Conservation (phyloP, 805 yeast genomes). For the Metschnikowia similis region DNA sequence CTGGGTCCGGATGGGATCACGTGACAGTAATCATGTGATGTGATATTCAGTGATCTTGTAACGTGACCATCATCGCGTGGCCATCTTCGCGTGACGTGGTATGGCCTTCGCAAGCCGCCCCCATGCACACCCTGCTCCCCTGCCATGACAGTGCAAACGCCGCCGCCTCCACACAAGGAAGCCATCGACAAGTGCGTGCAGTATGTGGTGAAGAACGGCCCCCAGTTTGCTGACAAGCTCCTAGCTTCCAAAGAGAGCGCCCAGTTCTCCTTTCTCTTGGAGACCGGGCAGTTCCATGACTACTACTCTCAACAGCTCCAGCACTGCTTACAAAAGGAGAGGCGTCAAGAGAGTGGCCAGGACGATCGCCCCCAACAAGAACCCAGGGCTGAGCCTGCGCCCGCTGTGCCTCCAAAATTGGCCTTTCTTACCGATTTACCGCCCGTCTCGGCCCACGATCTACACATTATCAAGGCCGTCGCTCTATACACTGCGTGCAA, state of each 20-base stretch:
- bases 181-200: slow-evolving; percentile 68
- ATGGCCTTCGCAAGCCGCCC: neutral
- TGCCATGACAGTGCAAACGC: slow-evolving; percentile 3
- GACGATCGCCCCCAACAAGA: too few relatives aligned
- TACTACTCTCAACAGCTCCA: slow-evolving; percentile 40
- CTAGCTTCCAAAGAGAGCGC: slow-evolving; percentile 42
- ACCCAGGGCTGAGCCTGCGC: neutral
- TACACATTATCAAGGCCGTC: slow-evolving; percentile 64
- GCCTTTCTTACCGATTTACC: slow-evolving; percentile 27
- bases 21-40: too few relatives aligned
- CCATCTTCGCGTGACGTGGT: neutral
- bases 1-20: too few relatives aligned
- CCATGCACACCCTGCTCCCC: neutral
- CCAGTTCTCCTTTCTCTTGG: slow-evolving; percentile 62
- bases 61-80: neutral
- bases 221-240: slow-evolving; percentile 57
- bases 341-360: neutral
- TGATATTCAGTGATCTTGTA: too few relatives aligned
- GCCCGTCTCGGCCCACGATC: slow-evolving; percentile 55
- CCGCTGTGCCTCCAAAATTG: slow-evolving; percentile 17
- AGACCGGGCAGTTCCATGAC: slow-evolving; percentile 49
- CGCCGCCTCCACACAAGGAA: slow-evolving; percentile 41
- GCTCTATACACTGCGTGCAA: slow-evolving; percentile 67
- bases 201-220: slow-evolving; percentile 67
- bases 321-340: neutral